A percentile compares a stretch with the other conserved stretches of the same genome.
phyloP scores from a whole-genome alignment of 208 protist genomes.

The Chromosphaera perkinsii region DNA sequence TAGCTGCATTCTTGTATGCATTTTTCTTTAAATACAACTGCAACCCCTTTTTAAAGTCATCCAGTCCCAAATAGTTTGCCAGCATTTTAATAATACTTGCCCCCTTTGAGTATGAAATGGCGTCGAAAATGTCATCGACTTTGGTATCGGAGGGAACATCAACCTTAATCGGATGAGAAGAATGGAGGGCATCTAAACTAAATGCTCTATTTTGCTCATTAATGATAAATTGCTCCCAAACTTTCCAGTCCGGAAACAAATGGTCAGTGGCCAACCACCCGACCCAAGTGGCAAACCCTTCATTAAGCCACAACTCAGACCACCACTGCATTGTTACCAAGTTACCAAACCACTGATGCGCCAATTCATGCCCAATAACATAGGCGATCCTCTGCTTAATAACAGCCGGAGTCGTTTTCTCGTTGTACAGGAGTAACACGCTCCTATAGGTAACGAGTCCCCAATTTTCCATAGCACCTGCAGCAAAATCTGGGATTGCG shows the following conservation, averaged over 20 bases:
- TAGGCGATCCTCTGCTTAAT: constrained; percentile 70
- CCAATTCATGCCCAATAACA: constrained; percentile 88
- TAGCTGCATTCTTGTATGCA: constrained; percentile 20
- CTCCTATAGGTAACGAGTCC: constrained; percentile 86
- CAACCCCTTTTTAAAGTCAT: constrained; percentile 23
- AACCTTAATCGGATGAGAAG: constrained; percentile 91
- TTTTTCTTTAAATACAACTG: constrained; percentile 30
- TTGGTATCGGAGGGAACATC: constrained; percentile 74
- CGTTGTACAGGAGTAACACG: constrained; percentile 71
- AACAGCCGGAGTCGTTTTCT: constrained; percentile 51
- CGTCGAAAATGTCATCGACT: constrained; percentile 94
- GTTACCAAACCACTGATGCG: constrained; percentile 78
- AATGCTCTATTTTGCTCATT: constrained; percentile 53
- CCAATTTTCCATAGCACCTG: constrained; percentile 78
- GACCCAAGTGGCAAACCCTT: constrained; percentile 95
- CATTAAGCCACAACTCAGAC: constrained; percentile 88
- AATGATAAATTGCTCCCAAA: constrained; percentile 25
- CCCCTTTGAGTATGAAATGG: constrained; percentile 44
- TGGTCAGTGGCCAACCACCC: constrained; percentile 69
- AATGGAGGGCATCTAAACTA: constrained; percentile 66
- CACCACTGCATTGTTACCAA: constrained; percentile 98
- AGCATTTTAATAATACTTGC: constrained; percentile 36
- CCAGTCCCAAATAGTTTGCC: constrained; percentile 24
- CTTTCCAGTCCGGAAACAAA: constrained; percentile 74
- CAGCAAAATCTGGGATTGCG: constrained; percentile 58